Conservation (phyloP, 768 basidiomycete genomes). For the Lentinula sp. region DNA sequence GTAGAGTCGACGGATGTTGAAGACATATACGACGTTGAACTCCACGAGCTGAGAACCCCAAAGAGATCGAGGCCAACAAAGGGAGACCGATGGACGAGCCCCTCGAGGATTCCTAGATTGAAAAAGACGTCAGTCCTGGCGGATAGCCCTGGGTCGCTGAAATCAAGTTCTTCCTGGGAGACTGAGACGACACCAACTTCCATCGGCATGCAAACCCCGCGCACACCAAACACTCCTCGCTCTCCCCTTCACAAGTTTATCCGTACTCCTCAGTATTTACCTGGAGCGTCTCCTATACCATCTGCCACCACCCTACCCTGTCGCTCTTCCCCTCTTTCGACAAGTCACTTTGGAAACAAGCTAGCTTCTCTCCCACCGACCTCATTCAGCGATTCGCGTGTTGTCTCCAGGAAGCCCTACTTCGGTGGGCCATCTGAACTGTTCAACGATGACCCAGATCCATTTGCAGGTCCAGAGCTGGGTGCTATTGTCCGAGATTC, state of each 20-base stretch:
- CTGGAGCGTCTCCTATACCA: not conserved
- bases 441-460: not conserved
- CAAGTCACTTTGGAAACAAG: not conserved
- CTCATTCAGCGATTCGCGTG: not conserved
- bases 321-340: not conserved
- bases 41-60: not conserved
- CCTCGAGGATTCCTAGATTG: not conserved
- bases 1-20: not conserved
- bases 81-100: not conserved
- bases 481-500: conserved; percentile 4
- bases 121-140: not conserved
- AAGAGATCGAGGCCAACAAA: not conserved
- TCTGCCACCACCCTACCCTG: not conserved
- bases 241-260: not conserved
- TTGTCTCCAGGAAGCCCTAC: not conserved
- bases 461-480: not conserved
- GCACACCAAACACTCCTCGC: not conserved
- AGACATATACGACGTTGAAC: not conserved
- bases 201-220: not conserved
- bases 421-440: not conserved
- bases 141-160: not conserved
- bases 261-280: not conserved
- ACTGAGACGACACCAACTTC: not conserved
- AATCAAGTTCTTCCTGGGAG: not conserved
- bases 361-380: not conserved